Base-by-base conservation (phyloP, 2,329 filamentous ascomycete species). In the Fusarium temperatum region DNA sequence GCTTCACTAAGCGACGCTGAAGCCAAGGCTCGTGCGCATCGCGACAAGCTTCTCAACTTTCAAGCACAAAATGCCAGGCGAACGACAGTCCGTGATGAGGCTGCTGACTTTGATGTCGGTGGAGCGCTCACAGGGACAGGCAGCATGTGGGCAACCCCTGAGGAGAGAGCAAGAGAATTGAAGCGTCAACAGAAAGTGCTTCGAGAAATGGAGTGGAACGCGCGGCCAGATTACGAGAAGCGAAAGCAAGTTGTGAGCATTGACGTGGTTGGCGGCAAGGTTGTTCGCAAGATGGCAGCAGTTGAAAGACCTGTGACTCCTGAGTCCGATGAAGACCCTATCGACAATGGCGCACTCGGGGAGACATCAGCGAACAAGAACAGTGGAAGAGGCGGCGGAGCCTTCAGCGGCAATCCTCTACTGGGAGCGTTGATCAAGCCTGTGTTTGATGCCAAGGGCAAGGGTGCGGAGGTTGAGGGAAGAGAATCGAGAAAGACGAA, bases 211-310 rank as follows among this genome's bases (percentile, higher is more conserved):
- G 94, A 97, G 78, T 97, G 95, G 91, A 93, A 93, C 75, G 91
- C 93, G 8, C 86, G 89, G 58, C 94, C 95, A 0, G 95, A 97
- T 71, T 98, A 95, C 82, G 95, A 98, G 84, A 97, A 96, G 87
- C 89, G 94, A 66, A 90, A 89, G 76, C 92, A 96, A 68, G 92
- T 98, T 3, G 89, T 97, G 74, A 96, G 93, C 78, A 93, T 98
- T 69, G 94, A 98, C 80, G 84, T 98, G 2, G 91, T 91, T 14
- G 92, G 92, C 1, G 92, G 92, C 24, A 95, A 92, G 77, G 90
- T 97, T 6, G 91, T 96, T 9, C 90, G 89, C 68, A 89, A 89
- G 75, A 94, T 94, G 88, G 89, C 88, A 22, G 88, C 91, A 9
- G 81, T 89, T 26, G 91, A 92, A 70, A 84, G 88, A 53, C 89